Percentiles rank a stretch among this genome's conserved stretches.
Conservation (phyloP, 768 basidiomycete genomes). For the Rhodotorula diobovata region DNA sequence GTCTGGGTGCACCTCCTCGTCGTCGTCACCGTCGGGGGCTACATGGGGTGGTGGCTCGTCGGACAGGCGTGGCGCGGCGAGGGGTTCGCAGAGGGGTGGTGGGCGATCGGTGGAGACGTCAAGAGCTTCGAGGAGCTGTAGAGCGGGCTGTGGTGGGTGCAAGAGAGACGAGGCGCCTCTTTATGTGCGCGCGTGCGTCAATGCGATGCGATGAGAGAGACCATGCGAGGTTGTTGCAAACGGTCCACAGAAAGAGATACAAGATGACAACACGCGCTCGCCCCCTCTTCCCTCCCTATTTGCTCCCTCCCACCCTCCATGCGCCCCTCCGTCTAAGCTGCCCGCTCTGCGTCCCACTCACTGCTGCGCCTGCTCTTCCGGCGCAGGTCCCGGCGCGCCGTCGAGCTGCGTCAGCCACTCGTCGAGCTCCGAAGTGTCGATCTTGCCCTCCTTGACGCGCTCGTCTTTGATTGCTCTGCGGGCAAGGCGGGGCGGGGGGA, state of each 20-base stretch:
- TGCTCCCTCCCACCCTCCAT: too few species aligned
- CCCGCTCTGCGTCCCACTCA: not conserved
- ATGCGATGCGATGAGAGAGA: too few species aligned
- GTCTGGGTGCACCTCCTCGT: constrained; percentile 11
- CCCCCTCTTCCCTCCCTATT: too few species aligned
- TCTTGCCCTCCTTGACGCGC: constrained; percentile 1
- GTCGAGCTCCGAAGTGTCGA: constrained; percentile 22
- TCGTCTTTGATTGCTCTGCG: constrained; percentile 25
- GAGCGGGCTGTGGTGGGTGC: not conserved
- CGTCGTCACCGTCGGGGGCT: not conserved
- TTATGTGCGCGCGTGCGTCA: too few species aligned
- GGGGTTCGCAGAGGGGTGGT: not conserved
- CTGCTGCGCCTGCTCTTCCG: not conserved
- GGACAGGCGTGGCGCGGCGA: not conserved
- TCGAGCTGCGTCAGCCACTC: constrained; percentile 21
- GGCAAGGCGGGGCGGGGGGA: too few species aligned
- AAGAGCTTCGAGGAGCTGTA: not conserved
- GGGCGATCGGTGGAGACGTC: too few species aligned
- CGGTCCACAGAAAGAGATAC: too few species aligned
- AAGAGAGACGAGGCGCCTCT: too few species aligned
- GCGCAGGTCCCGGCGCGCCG: not conserved
- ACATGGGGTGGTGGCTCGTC: constrained; percentile 8
- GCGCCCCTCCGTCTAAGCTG: not conserved
- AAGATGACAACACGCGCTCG: too few species aligned
- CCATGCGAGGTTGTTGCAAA: too few species aligned